A percentile compares a stretch with the other conserved stretches of the same genome.
Conservation (phyloP, 31 red algal species). For the Endocladia muricata region DNA sequence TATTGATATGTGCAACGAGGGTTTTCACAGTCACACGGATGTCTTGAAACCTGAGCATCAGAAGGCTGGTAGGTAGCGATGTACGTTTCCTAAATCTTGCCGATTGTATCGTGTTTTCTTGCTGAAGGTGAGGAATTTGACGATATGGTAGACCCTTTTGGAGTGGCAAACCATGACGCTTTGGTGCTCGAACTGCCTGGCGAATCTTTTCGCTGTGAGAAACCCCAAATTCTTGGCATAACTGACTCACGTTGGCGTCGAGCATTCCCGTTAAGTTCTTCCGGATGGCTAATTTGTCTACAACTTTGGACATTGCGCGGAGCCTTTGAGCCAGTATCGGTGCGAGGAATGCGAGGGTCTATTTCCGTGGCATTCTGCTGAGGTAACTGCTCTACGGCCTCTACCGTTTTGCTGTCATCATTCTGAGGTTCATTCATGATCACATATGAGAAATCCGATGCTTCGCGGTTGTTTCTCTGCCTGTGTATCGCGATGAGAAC, state of each 20-base stretch:
- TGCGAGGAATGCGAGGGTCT: background rate
- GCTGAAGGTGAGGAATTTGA: background rate
- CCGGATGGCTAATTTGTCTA: background rate
- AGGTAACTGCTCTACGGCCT: background rate
- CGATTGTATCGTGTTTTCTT: background rate
- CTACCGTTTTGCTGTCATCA: background rate
- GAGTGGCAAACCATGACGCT: conserved; percentile 6
- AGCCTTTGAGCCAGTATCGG: background rate
- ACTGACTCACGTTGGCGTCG: background rate
- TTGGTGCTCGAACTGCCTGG: background rate
- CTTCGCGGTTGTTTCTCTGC: background rate
- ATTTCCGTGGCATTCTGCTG: background rate
- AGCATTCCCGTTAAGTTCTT: background rate
- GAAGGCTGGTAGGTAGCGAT: background rate
- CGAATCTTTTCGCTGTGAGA: background rate
- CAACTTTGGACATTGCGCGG: background rate
- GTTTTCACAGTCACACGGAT: background rate
- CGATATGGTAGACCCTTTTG: background rate
- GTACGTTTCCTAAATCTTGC: no score
- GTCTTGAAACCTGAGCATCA: background rate
- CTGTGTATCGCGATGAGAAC: no score
- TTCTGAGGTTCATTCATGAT: background rate
- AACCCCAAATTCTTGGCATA: background rate
- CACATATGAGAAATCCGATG: background rate
- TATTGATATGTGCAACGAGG: background rate